Evolutionary conservation across 179 eudicot species (phyloP).

Genomic region (Silene coronaria): DNA sequence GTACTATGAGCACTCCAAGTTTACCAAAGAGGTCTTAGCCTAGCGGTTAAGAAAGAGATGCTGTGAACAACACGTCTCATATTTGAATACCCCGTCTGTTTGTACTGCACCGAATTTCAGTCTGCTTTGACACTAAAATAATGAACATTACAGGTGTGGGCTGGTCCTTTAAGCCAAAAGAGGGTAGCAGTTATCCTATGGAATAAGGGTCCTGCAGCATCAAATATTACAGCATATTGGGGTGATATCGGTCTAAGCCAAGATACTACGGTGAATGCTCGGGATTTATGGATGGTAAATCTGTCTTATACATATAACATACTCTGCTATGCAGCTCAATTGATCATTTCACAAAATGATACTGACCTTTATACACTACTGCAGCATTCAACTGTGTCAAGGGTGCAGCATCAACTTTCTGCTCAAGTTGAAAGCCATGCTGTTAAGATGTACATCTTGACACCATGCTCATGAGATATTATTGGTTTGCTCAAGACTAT

Average conservation of each 20-base stretch:
- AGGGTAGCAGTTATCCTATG: constrained; percentile 50
- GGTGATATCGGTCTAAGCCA: constrained; percentile 45
- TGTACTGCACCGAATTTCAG: background rate
- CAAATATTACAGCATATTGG: constrained; percentile 54
- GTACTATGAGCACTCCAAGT: too few relatives aligned
- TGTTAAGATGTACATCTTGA: constrained; percentile 55
- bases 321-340: background rate
- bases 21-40: too few relatives aligned
- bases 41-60: too few relatives aligned
- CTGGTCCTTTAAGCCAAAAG: constrained; percentile 42
- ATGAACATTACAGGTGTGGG: constrained; percentile 48
- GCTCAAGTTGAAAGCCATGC: constrained; percentile 42
- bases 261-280: constrained; percentile 35
- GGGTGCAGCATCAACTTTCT: constrained; percentile 33
- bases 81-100: background rate
- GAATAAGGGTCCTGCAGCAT: constrained; percentile 50
- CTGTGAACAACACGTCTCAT: too few relatives aligned
- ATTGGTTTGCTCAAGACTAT: background rate
- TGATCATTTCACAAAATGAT: background rate
- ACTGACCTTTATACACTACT: background rate
- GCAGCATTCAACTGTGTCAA: constrained; percentile 45
- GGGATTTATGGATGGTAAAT: constrained; percentile 65
- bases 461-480: constrained; percentile 24
- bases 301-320: background rate
- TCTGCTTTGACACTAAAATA: background rate